Base-by-base conservation (phyloP, 2,329 filamentous ascomycete species). In the Venturia effusa region DNA sequence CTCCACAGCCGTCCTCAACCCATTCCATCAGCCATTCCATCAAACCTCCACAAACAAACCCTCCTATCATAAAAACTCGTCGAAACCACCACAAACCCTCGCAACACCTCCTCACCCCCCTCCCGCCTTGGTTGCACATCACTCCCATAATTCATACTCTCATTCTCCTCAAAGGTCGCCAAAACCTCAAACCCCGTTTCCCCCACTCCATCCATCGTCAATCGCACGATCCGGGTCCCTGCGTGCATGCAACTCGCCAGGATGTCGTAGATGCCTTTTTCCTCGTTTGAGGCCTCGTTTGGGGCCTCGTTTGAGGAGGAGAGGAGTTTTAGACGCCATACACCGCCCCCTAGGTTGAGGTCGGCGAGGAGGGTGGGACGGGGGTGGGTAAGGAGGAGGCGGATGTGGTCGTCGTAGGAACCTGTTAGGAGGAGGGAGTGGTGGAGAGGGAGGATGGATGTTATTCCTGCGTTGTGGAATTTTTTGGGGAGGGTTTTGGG, bases 201-300 rank as follows among this genome's bases (percentile, higher is more conserved):
- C 66, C 74, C 72, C 1, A 75, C 69, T 1, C 72, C 71, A 37
- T 61, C 66, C 40, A 70, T 69, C 43, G 66, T 71, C 3, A 86
- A 70, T 65, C 75, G 74, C 2, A 87, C 72, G n/a, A 97, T 76
- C 63, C 87, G 83, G 11, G 85, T 81, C 0, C 94, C 94, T 2
- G 89, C 90, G 77, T 97, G 89, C 93, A 97, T 97, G 71, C 94
- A 97, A 57, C 91, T 96, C 19, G 88, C 92, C 48, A 97, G 78
- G n/a, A 95, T 76, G 8, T 67, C 66, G 17, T 59, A 61, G 1
- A 48, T 32, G 69, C 68, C 15, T 66, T 27, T 11, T 34, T 64
- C 51, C 65, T 30, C 22, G 24, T 24, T 15, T 24, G 11, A 5
- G 4, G 17, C 27, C 59, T 15, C 51, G 8, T 10, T 10, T 8